phyloP scores from a whole-genome alignment of 495 filamentous ascomycete genomes.

The Aspergillus homomorphus region DNA sequence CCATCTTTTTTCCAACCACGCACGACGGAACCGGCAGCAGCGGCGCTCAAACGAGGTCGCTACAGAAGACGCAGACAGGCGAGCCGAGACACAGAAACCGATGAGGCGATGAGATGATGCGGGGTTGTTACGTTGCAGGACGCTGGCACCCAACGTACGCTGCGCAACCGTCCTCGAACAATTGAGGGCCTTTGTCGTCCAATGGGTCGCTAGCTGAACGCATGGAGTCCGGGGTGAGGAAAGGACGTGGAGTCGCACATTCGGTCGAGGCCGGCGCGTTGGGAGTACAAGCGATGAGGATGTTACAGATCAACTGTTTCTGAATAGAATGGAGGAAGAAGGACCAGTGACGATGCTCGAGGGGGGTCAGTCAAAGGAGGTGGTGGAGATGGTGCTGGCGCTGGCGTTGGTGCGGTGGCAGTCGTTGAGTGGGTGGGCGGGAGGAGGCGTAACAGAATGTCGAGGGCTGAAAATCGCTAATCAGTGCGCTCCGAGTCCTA shows the following conservation, averaged over 20 bases:
- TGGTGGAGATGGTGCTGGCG: conserved; percentile 5
- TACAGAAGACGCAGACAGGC: conserved; percentile 20
- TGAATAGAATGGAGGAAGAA: conserved; percentile 1
- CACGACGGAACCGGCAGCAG: conserved; percentile 17
- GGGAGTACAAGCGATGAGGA: conserved; percentile 29
- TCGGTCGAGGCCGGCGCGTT: conserved; percentile 32
- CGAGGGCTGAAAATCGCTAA: conserved; percentile 11
- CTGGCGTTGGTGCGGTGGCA: conserved; percentile 11
- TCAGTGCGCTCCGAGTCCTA: conserved; percentile 18
- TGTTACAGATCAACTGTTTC: background rate
- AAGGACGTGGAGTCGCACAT: conserved; percentile 31
- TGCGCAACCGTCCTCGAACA: conserved; percentile 35
- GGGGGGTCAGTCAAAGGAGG: conserved; percentile 4
- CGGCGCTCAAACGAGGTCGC: conserved; percentile 22
- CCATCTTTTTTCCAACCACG: conserved; percentile 34
- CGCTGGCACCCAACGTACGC: conserved; percentile 25
- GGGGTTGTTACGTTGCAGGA: conserved; percentile 28
- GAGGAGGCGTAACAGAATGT: conserved; percentile 10
- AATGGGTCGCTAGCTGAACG: conserved; percentile 40
- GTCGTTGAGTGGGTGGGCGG: conserved; percentile 17
- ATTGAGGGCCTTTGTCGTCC: conserved; percentile 37
- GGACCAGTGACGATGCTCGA: conserved; percentile 15
- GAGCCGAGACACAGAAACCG: conserved; percentile 16
- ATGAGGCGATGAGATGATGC: conserved; percentile 12
- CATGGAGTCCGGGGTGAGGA: conserved; percentile 42